Evolutionary conservation across 768 basidiomycete species (phyloP), one percentile per base, ranked within the genome.

Genomic region (Pulveroboletus sp.): DNA sequence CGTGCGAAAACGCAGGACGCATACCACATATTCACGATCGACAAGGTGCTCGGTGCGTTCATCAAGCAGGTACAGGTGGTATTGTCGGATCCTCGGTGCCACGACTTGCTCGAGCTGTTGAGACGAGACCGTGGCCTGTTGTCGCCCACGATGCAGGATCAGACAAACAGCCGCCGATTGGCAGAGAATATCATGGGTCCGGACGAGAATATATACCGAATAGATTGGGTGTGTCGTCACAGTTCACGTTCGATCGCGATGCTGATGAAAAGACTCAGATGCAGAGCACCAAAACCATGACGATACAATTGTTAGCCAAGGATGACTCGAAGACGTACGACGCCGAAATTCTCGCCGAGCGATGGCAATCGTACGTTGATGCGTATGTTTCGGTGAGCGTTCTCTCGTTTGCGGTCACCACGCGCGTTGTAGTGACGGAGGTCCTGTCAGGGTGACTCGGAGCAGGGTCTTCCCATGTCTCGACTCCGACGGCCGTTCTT

Each of bases 1-100:
- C 23, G 6, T 8, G 17, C n/a, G 35, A 6, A 6, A 35, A n/a
- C 16, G 8, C 53, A 87, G 85, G 75, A 89, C 23, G 84, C 84
- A 0, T 97, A 91, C 67, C 86, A 85, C 62, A 80, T 93, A 60
- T 99, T 96, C 68, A 97, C 95, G 0, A 74, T 96, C 22, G 95
- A 99, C 71, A 93, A 96, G 67, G 75, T 97, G 30, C 78, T 97
- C 36, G 88, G 87, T 2, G 76, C 82, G 2, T 77, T 97, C 52
- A 83, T 99, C 68, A 97, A 96, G 64, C 92, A 94, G 72, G 90
- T 89, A 9, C 88, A 90, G 61, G 64, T 76, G n/a, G 71, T 86
- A 27, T 72, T 88, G n/a, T 65, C 76, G 2, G 89, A 89, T 55
- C 60, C 76, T 2, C 84, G 82, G 59, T 85, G 83, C 60, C 84